A percentile compares a stretch with the other conserved stretches of the same genome.
Conservation (phyloP, 192 early-diverging fungal genomes). For the Linnemannia elongata region DNA sequence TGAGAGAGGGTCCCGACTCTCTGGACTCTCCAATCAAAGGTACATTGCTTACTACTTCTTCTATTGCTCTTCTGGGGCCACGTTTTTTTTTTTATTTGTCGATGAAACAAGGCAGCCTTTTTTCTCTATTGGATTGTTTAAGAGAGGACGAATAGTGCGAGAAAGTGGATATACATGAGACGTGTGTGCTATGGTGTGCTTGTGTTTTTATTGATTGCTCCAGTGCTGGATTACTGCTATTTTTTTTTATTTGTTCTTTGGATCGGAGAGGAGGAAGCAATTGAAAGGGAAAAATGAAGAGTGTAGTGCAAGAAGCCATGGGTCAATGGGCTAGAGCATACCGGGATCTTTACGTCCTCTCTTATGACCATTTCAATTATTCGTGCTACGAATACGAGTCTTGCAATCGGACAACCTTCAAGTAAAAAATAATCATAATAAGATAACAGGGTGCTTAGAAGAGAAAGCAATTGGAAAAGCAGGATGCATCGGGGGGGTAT, state of each 20-base stretch:
- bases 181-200: not conserved
- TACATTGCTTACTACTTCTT: not conserved
- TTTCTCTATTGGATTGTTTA: not conserved
- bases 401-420: too few species aligned
- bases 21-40: constrained; percentile 40
- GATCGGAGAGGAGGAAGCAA: not conserved
- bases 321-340: not conserved
- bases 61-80: not conserved
- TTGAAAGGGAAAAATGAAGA: not conserved
- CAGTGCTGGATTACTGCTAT: constrained; percentile 11
- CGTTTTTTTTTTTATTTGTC: constrained; percentile 8
- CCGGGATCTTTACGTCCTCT: not conserved
- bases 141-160: not conserved
- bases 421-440: too few species aligned
- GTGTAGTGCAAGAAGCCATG: not conserved
- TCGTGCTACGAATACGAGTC: too few species aligned
- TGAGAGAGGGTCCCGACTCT: constrained; percentile 32
- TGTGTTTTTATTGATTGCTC: not conserved
- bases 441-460: too few species aligned
- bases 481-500: too few species aligned
- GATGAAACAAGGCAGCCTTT: not conserved
- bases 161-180: not conserved
- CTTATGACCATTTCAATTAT: too few species aligned
- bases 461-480: too few species aligned
- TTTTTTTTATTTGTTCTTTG: not conserved